Evolutionary conservation across 345 rosid species (phyloP).

Genomic region (Schrenkiella parvula): DNA sequence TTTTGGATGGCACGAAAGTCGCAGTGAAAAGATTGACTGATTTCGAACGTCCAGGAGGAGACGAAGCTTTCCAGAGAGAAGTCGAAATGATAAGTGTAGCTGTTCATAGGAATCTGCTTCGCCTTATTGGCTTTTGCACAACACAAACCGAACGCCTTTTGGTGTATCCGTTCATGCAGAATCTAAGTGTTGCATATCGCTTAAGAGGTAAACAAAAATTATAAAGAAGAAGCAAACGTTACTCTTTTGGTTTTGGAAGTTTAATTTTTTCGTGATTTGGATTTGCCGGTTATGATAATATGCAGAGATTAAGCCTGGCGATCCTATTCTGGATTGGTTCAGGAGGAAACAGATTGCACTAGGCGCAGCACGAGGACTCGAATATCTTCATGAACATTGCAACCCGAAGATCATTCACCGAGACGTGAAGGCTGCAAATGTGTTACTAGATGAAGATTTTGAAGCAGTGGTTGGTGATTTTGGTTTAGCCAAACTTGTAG

Average conservation of each 20-base stretch:
- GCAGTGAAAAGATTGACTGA: slow-evolving; percentile 40
- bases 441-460: slow-evolving; percentile 85
- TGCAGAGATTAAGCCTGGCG: slow-evolving; percentile 81
- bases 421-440: slow-evolving; percentile 97
- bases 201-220: slow-evolving; percentile 55
- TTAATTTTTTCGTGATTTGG: neutral
- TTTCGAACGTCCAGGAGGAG: slow-evolving; percentile 36
- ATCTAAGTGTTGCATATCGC: slow-evolving; percentile 83
- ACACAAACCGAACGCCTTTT: slow-evolving; percentile 40
- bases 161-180: slow-evolving; percentile 96
- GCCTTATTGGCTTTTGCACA: slow-evolving; percentile 36
- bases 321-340: slow-evolving; percentile 73
- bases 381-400: slow-evolving; percentile 97
- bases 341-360: slow-evolving; percentile 79
- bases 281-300: neutral
- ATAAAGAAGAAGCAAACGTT: neutral
- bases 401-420: slow-evolving; percentile 97
- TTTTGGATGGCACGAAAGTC: slow-evolving; percentile 33
- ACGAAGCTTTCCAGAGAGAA: slow-evolving; percentile 37
- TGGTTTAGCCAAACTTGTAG: slow-evolving; percentile 92
- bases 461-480: slow-evolving; percentile 99
- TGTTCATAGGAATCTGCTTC: slow-evolving; percentile 34
- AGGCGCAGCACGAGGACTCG: slow-evolving; percentile 94
- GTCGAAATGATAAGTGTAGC: slow-evolving; percentile 39
- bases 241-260: neutral